Conservation (phyloP, 2,329 filamentous ascomycete species). For the Arthrobotrys sinensis region DNA sequence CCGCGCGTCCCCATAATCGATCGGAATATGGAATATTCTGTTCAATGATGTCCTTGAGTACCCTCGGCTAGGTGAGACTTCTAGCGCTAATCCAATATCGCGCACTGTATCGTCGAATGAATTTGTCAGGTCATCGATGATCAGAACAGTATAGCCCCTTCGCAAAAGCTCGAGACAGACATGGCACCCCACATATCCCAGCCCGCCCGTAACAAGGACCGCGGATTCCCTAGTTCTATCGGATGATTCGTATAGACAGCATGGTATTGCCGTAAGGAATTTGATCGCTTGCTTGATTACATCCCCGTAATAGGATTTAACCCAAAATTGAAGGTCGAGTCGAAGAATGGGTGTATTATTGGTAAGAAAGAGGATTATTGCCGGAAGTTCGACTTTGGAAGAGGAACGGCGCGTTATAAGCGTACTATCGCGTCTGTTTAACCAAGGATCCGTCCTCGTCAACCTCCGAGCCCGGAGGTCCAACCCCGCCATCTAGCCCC, state of each 20-base stretch:
- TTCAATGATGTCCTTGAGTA: neutral
- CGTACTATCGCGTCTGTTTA: neutral
- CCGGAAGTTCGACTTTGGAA: neutral
- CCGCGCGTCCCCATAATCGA: conserved; percentile 19
- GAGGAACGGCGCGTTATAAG: neutral
- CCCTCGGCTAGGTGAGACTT: neutral
- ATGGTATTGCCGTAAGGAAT: conserved; percentile 18
- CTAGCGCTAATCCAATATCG: conserved; percentile 65
- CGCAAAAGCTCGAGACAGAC: conserved; percentile 68
- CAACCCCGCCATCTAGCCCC: neutral
- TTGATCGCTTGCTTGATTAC: neutral
- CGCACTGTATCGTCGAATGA: conserved; percentile 67
- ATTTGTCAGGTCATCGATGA: conserved; percentile 69
- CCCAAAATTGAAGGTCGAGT: neutral
- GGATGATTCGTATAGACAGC: neutral
- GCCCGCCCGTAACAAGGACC: conserved; percentile 68
- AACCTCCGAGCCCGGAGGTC: too few species aligned
- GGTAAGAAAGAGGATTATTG: neutral
- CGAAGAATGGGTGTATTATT: neutral
- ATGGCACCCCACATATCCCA: conserved; percentile 69
- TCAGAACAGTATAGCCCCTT: conserved; percentile 68
- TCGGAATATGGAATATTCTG: conserved; percentile 6
- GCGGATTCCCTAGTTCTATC: neutral
- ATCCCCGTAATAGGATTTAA: neutral
- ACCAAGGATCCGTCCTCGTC: neutral